Evolutionary conservation across 2,329 filamentous ascomycete species (phyloP).

Genomic region (Venturia aucupariae): DNA sequence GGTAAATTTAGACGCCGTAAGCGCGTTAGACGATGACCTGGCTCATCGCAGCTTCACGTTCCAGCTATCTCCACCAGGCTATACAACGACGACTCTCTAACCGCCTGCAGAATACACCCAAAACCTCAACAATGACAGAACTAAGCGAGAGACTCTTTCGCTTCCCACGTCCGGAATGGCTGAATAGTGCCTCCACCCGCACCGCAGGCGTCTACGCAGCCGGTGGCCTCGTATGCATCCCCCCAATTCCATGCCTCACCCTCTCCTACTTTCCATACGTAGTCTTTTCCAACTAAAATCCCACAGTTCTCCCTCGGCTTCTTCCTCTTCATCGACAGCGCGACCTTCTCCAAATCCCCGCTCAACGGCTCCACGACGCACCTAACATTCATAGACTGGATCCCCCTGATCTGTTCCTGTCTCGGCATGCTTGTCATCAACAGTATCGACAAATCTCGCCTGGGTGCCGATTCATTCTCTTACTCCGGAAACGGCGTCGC

Average conservation of each 20-base stretch:
- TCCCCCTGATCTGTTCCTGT: conserved; percentile 59
- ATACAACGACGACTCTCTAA: not conserved
- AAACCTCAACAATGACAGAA: not conserved
- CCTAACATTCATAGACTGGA: conserved; percentile 64
- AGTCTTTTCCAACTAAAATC: conserved; percentile 1
- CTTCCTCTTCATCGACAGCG: conserved; percentile 60
- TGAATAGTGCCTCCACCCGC: conserved; percentile 55
- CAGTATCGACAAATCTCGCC: conserved; percentile 57
- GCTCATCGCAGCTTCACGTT: not conserved
- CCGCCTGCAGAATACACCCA: not conserved
- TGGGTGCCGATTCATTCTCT: conserved; percentile 55
- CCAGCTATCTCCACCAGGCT: not conserved
- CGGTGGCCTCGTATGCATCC: conserved; percentile 50
- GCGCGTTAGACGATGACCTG: not conserved
- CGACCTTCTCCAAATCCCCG: conserved; percentile 52
- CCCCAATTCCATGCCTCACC: not conserved
- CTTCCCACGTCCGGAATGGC: conserved; percentile 57
- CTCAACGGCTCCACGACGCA: conserved; percentile 54
- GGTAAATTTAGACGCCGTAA: not conserved
- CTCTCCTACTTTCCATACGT: not conserved
- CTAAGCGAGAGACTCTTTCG: conserved; percentile 49
- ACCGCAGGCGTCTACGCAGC: conserved; percentile 58
- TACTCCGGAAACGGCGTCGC: conserved; percentile 57
- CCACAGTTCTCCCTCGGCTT: conserved; percentile 58
- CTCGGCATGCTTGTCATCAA: conserved; percentile 66